Evolutionary conservation across 768 basidiomycete species (phyloP), one percentile per base, ranked within the genome.

Genomic region (Mycena kentingensis): DNA sequence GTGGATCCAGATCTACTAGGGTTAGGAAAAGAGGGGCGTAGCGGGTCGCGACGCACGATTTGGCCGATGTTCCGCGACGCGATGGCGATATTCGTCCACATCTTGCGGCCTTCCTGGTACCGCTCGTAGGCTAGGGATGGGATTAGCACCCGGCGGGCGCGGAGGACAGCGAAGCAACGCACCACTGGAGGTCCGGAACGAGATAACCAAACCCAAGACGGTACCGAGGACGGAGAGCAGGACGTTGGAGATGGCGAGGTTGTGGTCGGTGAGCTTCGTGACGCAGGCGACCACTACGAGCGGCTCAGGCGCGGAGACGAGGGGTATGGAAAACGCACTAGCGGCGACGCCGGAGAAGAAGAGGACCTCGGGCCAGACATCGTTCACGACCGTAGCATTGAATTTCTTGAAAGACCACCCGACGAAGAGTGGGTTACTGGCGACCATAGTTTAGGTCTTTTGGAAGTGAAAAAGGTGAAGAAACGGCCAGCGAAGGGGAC

Each of bases 221-320:
- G 83, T 85, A 79, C 87, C 87, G 43, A 90, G 73, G 2, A 88
- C 87, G 5, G 85, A 85, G 53, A 90, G 71, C 51, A 86, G 75
- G 45, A 31, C 24, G 38, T 34, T 52, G 47, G 42, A 52, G 15
- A 55, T 44, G 6, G 47, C 46, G 11, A 60, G 51, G 29, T 55
- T 38, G 38, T 51, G 47, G 3, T 24, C 49, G 22, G 35, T 54
- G 29, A 45, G 41, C 37, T 60, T 51, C 41, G 51, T 52, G 28
- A 59, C 19, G 46, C 45, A 16, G 16, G 54, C 47, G 42, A 49
- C 56, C 49, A 49, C 53, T 57, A 22, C 24, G 6, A 24, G 27
- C 15, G 1, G 4, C 26, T 62, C 42, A 58, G 45, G 18, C 31
- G 12, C 26, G 19, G 4, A 2, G 31, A 16, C 2, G 18, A 37